Evolutionary conservation across 257 asterid genomes (phyloP), one percentile per base, ranked within the genome.

Genomic region (Gardenia jasminoides): DNA sequence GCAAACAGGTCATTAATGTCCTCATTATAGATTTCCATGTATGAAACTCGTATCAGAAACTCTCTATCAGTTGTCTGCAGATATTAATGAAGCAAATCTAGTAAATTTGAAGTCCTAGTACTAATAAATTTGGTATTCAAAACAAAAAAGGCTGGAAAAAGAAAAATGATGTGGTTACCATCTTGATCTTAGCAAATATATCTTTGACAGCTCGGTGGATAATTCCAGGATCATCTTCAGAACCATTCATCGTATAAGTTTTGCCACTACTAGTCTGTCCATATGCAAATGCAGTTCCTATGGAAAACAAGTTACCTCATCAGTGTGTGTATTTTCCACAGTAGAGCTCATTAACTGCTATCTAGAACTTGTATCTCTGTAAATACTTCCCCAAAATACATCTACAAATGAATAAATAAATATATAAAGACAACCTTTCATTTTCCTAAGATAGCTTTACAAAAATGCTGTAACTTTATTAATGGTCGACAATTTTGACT

Each of bases 251-350:
- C 36, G 99, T 96, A 82, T 81, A 96, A 15, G 98, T 96, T 87
- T 96, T 93, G 41, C 99, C 99, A 85, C 99, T 96, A 79, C 99
- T 96, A 65, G 98, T 96, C 88, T 96, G 99, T 43, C 99, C 99
- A 80, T 93, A 96, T 31, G 99, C 99, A 87, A 96, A 96, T 82
- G 93, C 97, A 86, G 99, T 96, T 83, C 98, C 98, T 96, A 20
- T 50, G 17, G 87, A 82, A 88, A 72, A 26, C 56, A 66, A 62
- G 30, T 75, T 75, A 6, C 33, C 50, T 30, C 24, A 33, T 39
- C 44, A 41, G 4, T 0, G 59, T 56, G 3, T 4, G n/a, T n/a
- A 75, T 26, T 15, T 13, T 75, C 26, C 47, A 75, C 12, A n/a
- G 20, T 22, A 36, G 15, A 20, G 12, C 33, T 26, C 58, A 15